Base-by-base conservation (phyloP, 2,329 filamentous ascomycete species). In the Dactylellina leptospora region DNA sequence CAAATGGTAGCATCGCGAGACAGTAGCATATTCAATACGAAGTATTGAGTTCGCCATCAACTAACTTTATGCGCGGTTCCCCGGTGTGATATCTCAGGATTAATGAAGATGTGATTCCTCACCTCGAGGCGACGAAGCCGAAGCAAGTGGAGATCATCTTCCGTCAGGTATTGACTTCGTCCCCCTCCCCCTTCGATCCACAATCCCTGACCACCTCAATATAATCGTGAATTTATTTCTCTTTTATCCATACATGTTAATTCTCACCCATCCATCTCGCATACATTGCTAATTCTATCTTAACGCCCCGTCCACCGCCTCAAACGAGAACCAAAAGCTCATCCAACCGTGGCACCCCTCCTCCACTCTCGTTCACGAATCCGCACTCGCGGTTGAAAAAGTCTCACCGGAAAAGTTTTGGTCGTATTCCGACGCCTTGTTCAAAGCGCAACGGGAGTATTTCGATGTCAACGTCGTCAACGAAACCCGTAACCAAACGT, bases 401-500 rank as follows among this genome's bases (percentile, higher is more conserved):
- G 80, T 91, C 4, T 82, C 86, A 1, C 89, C 90, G 0, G 82
- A 84, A 16, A 87, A 87, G 75, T 97, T 96, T 84, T 96, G 89
- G 87, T 83, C 84, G 13, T 97, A 93, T 80, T 84, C 84, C 40
- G 40, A 74, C 28, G 75, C 73, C 23, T 74, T 80, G 4, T 90
- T 90, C 77, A 82, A 83, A 27, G 82, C 86, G 74, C 92, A 97
- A 79, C 84, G 83, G 51, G 86, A 87, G 9, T 97, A 88, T 81
- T 97, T 96, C 78, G 93, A 97, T 79, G 88, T 88, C 74, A 89
- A 83, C 70, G 87, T 96, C 40, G 92, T 96, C 18, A 87, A 90
- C 75, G 93, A 97, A 84, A 85, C 87, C 25, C 84, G 93, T 54
- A 97, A 97, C 80, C 47, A 86, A 53, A 97, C 92, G 1, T 97